Percentiles rank a stretch among this genome's conserved stretches.
phyloP scores from a whole-genome alignment of 176 grass and related monocot species.

The Alopecurus myosuroides region DNA sequence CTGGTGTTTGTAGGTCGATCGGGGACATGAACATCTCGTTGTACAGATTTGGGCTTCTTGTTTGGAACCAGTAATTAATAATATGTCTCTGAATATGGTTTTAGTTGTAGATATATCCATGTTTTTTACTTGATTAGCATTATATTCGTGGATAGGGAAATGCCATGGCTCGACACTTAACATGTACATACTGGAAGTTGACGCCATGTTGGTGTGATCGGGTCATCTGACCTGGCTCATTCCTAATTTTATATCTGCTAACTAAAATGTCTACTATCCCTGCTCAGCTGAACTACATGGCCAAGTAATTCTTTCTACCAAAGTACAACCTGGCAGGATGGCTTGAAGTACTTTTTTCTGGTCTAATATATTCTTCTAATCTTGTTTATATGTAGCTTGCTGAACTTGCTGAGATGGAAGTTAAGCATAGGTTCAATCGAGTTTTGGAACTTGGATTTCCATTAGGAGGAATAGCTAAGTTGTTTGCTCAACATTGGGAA shows the following conservation, averaged over 20 bases:
- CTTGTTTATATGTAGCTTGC: conserved; percentile 49
- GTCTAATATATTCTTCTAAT: not conserved
- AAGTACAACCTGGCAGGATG: not conserved
- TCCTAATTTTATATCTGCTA: too few relatives aligned
- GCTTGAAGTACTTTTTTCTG: conserved; percentile 6
- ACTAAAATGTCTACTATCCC: too few relatives aligned
- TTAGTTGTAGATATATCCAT: too few relatives aligned
- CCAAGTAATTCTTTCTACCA: not conserved
- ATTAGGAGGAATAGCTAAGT: conserved; percentile 73
- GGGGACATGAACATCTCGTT: too few relatives aligned
- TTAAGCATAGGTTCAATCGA: conserved; percentile 95
- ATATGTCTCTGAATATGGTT: too few relatives aligned
- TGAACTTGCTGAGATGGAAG: conserved; percentile 85
- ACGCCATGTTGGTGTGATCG: conserved; percentile 38
- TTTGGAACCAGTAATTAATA: too few relatives aligned
- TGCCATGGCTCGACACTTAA: conserved; percentile 25
- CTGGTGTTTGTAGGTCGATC: too few relatives aligned
- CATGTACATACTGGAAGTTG: conserved; percentile 52
- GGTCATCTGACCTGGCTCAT: conserved; percentile 29
- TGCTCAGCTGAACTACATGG: not conserved
- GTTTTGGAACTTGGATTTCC: conserved; percentile 87
- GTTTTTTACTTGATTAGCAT: too few relatives aligned
- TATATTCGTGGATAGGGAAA: conserved; percentile 25
- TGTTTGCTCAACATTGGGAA: conserved; percentile 97
- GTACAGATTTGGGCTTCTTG: too few relatives aligned